Evolutionary conservation across 352 stramenopile species (phyloP), one percentile per base, ranked within the genome.

Genomic region (Pythium vanterpoolii): DNA sequence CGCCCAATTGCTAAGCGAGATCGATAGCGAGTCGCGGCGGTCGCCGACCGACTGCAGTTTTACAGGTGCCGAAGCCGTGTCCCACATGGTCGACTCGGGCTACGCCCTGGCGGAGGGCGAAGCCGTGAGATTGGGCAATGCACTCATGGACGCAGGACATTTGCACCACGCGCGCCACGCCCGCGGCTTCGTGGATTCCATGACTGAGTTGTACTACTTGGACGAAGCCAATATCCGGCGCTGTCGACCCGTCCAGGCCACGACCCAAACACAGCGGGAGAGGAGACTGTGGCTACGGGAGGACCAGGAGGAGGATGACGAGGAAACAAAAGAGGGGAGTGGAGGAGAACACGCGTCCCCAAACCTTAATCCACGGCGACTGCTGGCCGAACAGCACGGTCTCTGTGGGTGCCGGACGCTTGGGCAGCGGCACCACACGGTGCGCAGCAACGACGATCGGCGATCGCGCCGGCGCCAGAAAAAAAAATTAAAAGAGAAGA

Each of bases 151-250:
- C 40, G 60, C 74, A 0, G 74, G 77, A 0, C 61, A 77, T 3
- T 18, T 86, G 51, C 77, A 84, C 40, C 74, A 86, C 57, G n/a
- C 45, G 16, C 74, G 74, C 39, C 72, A 83, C 44, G 56, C 58
- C 6, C 59, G 45, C 2, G 31, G 33, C 4, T 76, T 73, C 19
- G 57, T 68, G 23, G 38, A 66, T 54, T 33, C 33, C 19, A 30
- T 18, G 11, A 18, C 52, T 19, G 48, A 54, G 18, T 38, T 70
- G 10, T 85, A 77, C 47, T 79, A 63, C 45, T 74, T 85, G 33
- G 72, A 85, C 50, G 66, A 83, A 24, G 65, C 60, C n/a, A 72
- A 60, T 23, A 59, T 78, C n/a, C 44, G 50, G 16, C 36, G 71
- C 0, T 68, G 57, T 53, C 43, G 50, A 31, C 68, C 67, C 18